These are phyloP conservation scores for Acanthamoeba triangularis DNA, from an alignment of 208 protist genomes.

Conservation along the genomic window DNA sequence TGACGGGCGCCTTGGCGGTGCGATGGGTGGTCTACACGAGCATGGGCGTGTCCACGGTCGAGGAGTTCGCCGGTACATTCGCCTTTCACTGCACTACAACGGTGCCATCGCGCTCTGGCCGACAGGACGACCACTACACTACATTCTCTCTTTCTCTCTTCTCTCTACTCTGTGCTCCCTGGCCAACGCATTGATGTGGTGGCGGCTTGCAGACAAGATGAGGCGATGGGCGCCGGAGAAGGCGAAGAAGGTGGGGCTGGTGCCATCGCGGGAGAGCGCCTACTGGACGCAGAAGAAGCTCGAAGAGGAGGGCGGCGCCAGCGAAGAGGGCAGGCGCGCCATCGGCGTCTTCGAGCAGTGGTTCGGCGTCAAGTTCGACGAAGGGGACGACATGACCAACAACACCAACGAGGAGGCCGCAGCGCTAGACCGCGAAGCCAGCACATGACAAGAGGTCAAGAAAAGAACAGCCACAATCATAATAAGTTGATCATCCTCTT, in stretches of 20 bases:
- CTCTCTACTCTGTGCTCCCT: neutral
- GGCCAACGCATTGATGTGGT: neutral
- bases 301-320: neutral
- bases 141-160: no score
- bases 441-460: no score
- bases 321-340: neutral
- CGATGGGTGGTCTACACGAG: slow-evolving; percentile 33
- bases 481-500: no score
- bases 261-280: slow-evolving; percentile 24
- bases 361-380: slow-evolving; percentile 9
- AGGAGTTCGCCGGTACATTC: neutral
- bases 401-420: neutral
- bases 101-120: neutral
- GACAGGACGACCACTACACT: neutral
- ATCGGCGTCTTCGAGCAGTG: slow-evolving; percentile 26
- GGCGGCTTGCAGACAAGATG: neutral
- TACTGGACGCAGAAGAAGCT: neutral
- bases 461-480: no score
- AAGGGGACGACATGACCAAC: neutral
- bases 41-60: slow-evolving; percentile 12
- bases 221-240: neutral
- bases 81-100: neutral
- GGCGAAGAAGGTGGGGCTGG: slow-evolving; percentile 14
- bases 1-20: slow-evolving; percentile 10
- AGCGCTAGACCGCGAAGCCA: neutral